Conservation (phyloP, 148 eudicot species). For the Vaccinium myrtillus region DNA sequence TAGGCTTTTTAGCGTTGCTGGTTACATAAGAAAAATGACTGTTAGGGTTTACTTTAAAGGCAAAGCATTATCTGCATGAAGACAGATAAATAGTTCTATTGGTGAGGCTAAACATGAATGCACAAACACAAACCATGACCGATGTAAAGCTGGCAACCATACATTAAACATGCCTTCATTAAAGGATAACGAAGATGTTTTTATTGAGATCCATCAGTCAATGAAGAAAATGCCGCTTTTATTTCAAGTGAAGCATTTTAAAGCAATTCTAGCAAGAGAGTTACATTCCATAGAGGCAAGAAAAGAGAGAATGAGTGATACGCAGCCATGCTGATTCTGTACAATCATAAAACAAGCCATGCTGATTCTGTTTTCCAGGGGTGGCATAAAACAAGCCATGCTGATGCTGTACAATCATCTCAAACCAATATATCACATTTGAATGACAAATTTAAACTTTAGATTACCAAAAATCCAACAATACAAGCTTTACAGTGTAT, state of each 20-base stretch:
- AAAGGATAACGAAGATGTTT: neutral
- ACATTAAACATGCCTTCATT: neutral
- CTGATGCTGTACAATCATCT: neutral
- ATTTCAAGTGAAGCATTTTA: neutral
- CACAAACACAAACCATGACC: neutral
- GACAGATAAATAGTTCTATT: neutral
- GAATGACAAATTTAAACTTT: neutral
- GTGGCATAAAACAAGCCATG: neutral
- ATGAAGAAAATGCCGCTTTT: neutral
- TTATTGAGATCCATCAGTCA: neutral
- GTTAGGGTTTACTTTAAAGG: conserved; percentile 1
- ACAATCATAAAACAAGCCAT: neutral
- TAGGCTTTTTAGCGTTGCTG: conserved; percentile 92
- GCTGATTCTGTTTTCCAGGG: neutral
- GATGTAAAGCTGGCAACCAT: neutral
- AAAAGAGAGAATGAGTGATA: neutral
- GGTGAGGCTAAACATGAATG: conserved; percentile 1
- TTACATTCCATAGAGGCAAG: neutral
- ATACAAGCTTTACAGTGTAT: neutral
- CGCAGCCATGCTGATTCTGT: neutral
- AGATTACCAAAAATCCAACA: neutral
- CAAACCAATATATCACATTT: neutral
- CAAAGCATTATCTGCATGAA: neutral
- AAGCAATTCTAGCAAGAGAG: neutral
- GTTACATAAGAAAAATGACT: conserved; percentile 3